Conservation (phyloP, 2,329 filamentous ascomycete genomes). For the Stagonosporopsis vannaccii region DNA sequence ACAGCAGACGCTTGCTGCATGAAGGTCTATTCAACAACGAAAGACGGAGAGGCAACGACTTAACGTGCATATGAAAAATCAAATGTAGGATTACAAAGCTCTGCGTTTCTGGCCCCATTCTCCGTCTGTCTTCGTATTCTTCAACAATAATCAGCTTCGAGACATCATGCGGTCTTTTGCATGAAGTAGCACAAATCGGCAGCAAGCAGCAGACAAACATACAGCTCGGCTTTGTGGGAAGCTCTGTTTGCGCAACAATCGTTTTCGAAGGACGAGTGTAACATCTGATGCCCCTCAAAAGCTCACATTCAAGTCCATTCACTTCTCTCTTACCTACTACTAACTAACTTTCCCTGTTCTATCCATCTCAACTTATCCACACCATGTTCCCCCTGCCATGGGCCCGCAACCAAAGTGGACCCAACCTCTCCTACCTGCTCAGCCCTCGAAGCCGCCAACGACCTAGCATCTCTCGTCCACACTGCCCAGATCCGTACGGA, state of each 20-base stretch:
- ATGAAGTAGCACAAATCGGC: not conserved
- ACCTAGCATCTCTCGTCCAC: not conserved
- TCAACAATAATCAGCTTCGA: not conserved
- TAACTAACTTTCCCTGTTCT: not conserved
- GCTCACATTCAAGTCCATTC: not conserved
- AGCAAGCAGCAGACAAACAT: constrained; percentile 5
- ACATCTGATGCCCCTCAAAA: not conserved
- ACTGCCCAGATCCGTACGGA: not conserved
- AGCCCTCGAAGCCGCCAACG: not conserved
- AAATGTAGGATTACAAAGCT: constrained; percentile 2
- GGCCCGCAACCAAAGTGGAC: not conserved
- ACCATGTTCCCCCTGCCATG: not conserved
- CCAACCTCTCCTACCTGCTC: not conserved
- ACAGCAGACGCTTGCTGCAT: constrained; percentile 27
- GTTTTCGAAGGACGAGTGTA: not conserved
- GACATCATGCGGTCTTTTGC: not conserved
- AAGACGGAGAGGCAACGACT: not conserved
- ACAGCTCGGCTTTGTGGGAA: constrained; percentile 3
- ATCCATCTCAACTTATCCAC: not conserved
- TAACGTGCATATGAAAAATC: constrained; percentile 4
- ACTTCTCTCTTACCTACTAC: not conserved
- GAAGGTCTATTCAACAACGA: not conserved
- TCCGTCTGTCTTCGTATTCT: not conserved
- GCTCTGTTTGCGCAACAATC: constrained; percentile 12
- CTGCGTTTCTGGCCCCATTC: not conserved